Evolutionary conservation across 257 asterid species (phyloP), one percentile per base, ranked within the genome.

Genomic region (Solanum sejunctum): DNA sequence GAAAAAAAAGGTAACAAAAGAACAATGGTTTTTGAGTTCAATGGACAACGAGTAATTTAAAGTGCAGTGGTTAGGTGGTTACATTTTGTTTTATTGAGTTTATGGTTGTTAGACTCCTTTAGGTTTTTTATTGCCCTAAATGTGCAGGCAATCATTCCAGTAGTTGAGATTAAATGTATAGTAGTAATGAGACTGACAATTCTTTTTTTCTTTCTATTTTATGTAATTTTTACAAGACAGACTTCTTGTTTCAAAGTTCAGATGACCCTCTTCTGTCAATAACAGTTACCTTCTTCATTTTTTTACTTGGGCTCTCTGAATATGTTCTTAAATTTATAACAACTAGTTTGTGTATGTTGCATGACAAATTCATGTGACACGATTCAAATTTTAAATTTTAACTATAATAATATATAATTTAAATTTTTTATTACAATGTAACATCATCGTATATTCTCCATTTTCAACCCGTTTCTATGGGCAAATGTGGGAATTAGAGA

Each of bases 181-280:
- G 0, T 12, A 82, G 4, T 63, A 10, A 28, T 21, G 78, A 63
- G 17, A 82, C 57, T 21, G 11, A 41, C 72, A 41, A 58, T 49
- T 60, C 12, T 55, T 12, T 61, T 12, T 61, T 43, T 26, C 26
- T 26, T 32, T 80, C 18, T n/a, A 80, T 41, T 80, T 52, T 10
- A 8, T 43, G 11, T 43, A 7, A 4, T n/a, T 72, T 72, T 72
- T 73, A 45, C 39, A 7, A 45, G 12, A 45, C 13, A 73, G n/a
- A 58, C 5, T 7, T 57, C 8, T 9, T 1, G 17, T 58, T 58
- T 58, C 15, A 28, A 58, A 7, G 15, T 58, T n/a, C 10, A 7
- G 1, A 58, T n/a, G 1, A n/a, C n/a, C 0, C 8, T 1, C 1
- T 58, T 58, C 1, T 3, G 15, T 0, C 0, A n/a, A 13, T 36